phyloP scores from a whole-genome alignment of 2,329 filamentous ascomycete species.

The Dendryphion nanum region DNA sequence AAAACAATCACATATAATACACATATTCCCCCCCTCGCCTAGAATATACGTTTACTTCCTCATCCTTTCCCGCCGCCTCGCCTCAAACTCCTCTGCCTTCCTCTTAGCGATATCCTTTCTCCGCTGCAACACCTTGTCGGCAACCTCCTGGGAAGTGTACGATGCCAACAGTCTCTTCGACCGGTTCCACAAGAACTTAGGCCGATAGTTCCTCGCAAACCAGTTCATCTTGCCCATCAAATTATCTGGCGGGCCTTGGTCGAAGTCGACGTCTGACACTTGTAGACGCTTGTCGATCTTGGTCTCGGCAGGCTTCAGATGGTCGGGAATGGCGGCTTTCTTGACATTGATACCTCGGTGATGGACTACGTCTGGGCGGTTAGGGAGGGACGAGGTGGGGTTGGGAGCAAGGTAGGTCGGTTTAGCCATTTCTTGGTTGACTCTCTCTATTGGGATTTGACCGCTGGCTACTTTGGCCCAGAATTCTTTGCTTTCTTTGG shows the following conservation, averaged over 20 bases:
- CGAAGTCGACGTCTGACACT: constrained; percentile 4
- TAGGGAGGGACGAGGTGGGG: neutral
- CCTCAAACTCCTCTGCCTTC: constrained; percentile 10
- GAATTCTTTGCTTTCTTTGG: constrained; percentile 20
- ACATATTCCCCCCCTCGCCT: too few relatives aligned
- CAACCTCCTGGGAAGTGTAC: neutral
- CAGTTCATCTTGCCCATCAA: constrained; percentile 4
- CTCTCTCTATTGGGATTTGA: constrained; percentile 19
- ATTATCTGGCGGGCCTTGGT: constrained; percentile 2
- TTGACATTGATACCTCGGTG: constrained; percentile 22
- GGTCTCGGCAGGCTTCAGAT: constrained; percentile 15
- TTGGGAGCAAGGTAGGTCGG: constrained; percentile 25
- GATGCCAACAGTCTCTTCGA: neutral
- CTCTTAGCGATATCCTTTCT: constrained; percentile 3
- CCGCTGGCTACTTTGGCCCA: constrained; percentile 26
- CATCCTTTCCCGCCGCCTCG: constrained; percentile 3
- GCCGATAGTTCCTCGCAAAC: constrained; percentile 4
- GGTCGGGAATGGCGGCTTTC: constrained; percentile 21
- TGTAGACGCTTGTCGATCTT: constrained; percentile 9
- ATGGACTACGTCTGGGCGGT: neutral
- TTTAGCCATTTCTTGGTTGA: constrained; percentile 18
- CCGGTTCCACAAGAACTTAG: constrained; percentile 1
- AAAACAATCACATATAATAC: too few relatives aligned
- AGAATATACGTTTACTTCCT: neutral
- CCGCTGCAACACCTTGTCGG: neutral